These are phyloP conservation scores for Ploettnerulaceae sp. DNA, from an alignment of 2,329 filamentous ascomycete genomes.

Conservation along the genomic window DNA sequence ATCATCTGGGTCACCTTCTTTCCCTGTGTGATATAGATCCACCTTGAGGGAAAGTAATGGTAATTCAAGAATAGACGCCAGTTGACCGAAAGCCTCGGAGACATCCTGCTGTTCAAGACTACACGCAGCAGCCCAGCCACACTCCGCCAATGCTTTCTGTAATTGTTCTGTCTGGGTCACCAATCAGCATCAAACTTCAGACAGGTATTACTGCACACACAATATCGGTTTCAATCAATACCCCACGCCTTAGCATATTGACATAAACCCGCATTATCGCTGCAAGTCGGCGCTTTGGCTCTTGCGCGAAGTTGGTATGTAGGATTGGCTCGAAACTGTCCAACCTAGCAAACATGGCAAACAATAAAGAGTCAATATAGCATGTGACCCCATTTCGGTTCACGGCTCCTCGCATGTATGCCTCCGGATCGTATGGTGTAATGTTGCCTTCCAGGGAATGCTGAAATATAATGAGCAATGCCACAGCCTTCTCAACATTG, in stretches of 20 bases:
- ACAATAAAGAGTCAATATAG: slow-evolving; percentile 85
- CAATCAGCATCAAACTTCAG: slow-evolving; percentile 12
- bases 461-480: slow-evolving; percentile 72
- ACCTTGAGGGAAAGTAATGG: slow-evolving; percentile 88
- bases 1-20: slow-evolving; percentile 76
- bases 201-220: slow-evolving; percentile 24
- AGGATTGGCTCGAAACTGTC: slow-evolving; percentile 92
- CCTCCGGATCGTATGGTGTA: slow-evolving; percentile 64
- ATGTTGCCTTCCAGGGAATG: slow-evolving; percentile 78
- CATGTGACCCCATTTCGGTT: slow-evolving; percentile 89
- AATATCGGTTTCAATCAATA: slow-evolving; percentile 78
- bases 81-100: slow-evolving; percentile 92
- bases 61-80: slow-evolving; percentile 82
- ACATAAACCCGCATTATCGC: slow-evolving; percentile 83
- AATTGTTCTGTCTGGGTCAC: slow-evolving; percentile 66
- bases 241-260: slow-evolving; percentile 81
- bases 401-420: slow-evolving; percentile 75
- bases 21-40: slow-evolving; percentile 89
- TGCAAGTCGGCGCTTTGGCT: slow-evolving; percentile 66
- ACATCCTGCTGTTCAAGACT: slow-evolving; percentile 84
- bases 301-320: slow-evolving; percentile 71
- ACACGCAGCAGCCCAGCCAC: slow-evolving; percentile 82
- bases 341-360: slow-evolving; percentile 90
- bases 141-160: slow-evolving; percentile 75
- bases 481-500: slow-evolving; percentile 68